phyloP scores from a whole-genome alignment of 148 eudicot genomes.

The Vaccinium corymbosum region DNA sequence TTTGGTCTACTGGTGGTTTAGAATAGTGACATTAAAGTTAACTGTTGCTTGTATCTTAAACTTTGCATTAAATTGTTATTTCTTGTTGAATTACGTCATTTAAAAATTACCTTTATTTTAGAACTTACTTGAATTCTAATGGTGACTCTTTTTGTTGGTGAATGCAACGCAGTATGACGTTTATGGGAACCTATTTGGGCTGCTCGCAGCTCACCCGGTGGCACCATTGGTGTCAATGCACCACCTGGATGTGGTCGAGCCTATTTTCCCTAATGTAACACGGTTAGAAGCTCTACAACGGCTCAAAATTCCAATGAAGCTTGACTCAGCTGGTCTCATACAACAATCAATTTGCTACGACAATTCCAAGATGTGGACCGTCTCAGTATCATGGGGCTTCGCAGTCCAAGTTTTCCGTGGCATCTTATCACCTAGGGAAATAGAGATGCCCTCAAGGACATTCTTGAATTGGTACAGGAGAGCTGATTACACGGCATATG shows the following conservation, averaged over 20 bases:
- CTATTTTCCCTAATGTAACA: slow-evolving; percentile 74
- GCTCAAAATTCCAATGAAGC: slow-evolving; percentile 56
- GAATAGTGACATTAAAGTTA: background rate
- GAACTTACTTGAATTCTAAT: slow-evolving; percentile 14
- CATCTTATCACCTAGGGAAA: slow-evolving; percentile 71
- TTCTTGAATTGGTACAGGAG: slow-evolving; percentile 88
- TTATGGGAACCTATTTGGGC: slow-evolving; percentile 82
- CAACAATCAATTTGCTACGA: slow-evolving; percentile 92
- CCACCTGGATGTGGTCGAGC: slow-evolving; percentile 92
- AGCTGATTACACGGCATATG: slow-evolving; percentile 79
- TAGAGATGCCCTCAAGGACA: slow-evolving; percentile 92
- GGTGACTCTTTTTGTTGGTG: slow-evolving; percentile 20
- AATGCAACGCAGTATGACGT: slow-evolving; percentile 65
- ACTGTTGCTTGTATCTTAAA: background rate
- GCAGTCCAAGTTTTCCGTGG: slow-evolving; percentile 78
- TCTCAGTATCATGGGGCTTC: slow-evolving; percentile 89
- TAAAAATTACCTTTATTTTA: background rate
- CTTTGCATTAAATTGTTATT: background rate
- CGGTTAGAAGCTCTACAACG: slow-evolving; percentile 54
- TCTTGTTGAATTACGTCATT: background rate
- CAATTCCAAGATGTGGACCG: slow-evolving; percentile 53
- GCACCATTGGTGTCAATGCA: slow-evolving; percentile 76
- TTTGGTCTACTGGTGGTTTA: background rate
- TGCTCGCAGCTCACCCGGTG: slow-evolving; percentile 86
- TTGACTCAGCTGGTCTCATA: slow-evolving; percentile 80